Percentiles rank a stretch among this genome's conserved stretches.
phyloP scores from a whole-genome alignment of 352 stramenopile genomes.

The Phytophthora capsici region DNA sequence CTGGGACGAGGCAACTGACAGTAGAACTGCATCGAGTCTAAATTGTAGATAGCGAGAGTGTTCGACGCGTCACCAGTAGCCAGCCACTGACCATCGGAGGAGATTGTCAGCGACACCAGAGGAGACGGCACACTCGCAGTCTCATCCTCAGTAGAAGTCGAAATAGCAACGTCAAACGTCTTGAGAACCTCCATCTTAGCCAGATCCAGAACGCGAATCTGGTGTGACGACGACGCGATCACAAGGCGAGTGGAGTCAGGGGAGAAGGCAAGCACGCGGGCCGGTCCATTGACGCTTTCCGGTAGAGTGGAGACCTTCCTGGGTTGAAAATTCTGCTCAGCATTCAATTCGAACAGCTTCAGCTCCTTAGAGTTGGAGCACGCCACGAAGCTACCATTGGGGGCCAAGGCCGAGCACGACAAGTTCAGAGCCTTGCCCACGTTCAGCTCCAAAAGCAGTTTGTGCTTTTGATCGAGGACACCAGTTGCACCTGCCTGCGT shows the following conservation, averaged over 20 bases:
- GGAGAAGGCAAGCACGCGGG: conserved; percentile 77
- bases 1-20: conserved; percentile 63
- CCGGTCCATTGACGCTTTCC: conserved; percentile 45
- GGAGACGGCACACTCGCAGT: conserved; percentile 36
- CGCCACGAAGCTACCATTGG: conserved; percentile 86
- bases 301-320: conserved; percentile 61
- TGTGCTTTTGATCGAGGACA: conserved; percentile 54
- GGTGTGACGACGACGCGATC: conserved; percentile 66
- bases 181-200: conserved; percentile 78
- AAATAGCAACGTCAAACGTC: conserved; percentile 60
- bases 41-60: conserved; percentile 81
- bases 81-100: conserved; percentile 84
- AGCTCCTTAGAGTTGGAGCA: conserved; percentile 86
- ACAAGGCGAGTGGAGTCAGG: conserved; percentile 81
- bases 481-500: conserved; percentile 34
- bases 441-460: conserved; percentile 83
- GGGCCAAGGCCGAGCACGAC: conserved; percentile 81
- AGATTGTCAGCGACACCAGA: conserved; percentile 77
- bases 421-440: conserved; percentile 84
- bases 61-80: conserved; percentile 70
- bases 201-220: conserved; percentile 77
- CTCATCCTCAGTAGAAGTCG: conserved; percentile 14
- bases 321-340: conserved; percentile 48
- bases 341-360: conserved; percentile 89
- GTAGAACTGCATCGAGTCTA: conserved; percentile 89